Evolutionary conservation across 2,329 filamentous ascomycete species (phyloP), one percentile per base, ranked within the genome.

Genomic region (Colletotrichum horii): DNA sequence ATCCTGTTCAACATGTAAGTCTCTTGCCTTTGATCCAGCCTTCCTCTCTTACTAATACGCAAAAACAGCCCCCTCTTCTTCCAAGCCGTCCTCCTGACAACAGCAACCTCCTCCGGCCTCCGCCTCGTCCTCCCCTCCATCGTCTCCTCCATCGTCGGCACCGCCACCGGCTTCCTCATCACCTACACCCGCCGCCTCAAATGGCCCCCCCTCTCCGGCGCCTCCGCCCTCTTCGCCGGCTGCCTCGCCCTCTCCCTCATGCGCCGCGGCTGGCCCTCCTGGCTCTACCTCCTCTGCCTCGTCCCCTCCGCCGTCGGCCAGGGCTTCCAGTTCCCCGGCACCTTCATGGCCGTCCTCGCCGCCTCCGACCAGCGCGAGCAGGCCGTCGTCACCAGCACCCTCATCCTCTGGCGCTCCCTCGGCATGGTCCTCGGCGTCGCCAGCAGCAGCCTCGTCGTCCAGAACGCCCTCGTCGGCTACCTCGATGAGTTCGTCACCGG

Each of bases 381-480:
- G 82, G 93, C 93, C 16, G 92, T 94, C 55, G 91, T 92, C 15
- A 94, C 93, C 2, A 92, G 90, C 69, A 95, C 94, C 0, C 85
- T 96, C 76, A 89, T 93, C 22, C 85, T 96, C 22, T 95, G 93
- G 91, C 89, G 94, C 70, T 92, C 91, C 74, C 83, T 96, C 7
- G 94, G 94, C 8, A 90, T 89, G 71, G 94, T 96, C 1, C 88
- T 96, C 80, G 94, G 94, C n/a, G 90, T 96, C 60, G 92, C 94
- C 1, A 86, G 89, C 68, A 94, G 92, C 78, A 94, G 93, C 81
- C 88, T 95, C 73, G 90, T 95, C 9, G 86, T 96, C 76, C 94
- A 96, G 84, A 95, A 95, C 79, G 88, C 91, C 1, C 85, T 96
- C 67, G 84, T 90, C 11, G 84, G 87, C 22, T 93, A 92, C 78